phyloP scores from a whole-genome alignment of 495 filamentous ascomycete genomes.

The Melanomma pulvis-pyrius region DNA sequence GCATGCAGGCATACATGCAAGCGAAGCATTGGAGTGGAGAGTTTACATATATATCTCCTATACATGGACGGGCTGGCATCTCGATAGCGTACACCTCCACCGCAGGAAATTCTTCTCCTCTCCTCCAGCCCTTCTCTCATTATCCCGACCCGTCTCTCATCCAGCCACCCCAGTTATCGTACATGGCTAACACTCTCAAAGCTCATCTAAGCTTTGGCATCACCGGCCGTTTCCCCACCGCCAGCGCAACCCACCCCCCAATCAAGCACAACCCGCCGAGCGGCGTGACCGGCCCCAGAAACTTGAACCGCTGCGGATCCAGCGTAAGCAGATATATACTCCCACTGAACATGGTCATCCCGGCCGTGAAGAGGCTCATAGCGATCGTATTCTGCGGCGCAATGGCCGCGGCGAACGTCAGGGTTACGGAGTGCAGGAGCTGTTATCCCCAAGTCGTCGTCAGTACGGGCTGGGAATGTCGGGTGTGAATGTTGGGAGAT shows the following conservation, averaged over 20 bases:
- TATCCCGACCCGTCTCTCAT: background rate
- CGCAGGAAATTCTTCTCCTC: too few relatives aligned
- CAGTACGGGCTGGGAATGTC: background rate
- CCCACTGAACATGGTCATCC: slow-evolving; percentile 61
- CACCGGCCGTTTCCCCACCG: slow-evolving; percentile 43
- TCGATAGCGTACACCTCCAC: background rate
- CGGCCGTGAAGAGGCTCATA: slow-evolving; percentile 46
- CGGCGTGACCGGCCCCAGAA: slow-evolving; percentile 62
- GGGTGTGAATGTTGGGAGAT: background rate
- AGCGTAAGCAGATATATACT: slow-evolving; percentile 62
- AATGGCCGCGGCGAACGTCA: slow-evolving; percentile 55
- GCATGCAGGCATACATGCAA: too few relatives aligned
- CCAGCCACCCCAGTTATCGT: background rate
- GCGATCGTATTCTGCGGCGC: slow-evolving; percentile 49
- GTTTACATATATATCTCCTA: background rate
- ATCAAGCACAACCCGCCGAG: slow-evolving; percentile 62
- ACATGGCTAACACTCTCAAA: too few relatives aligned
- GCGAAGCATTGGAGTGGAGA: background rate
- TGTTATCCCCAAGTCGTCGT: slow-evolving; percentile 38
- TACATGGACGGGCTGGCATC: background rate
- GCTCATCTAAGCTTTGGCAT: background rate
- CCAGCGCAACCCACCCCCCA: slow-evolving; percentile 58
- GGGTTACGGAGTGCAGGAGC: slow-evolving; percentile 61
- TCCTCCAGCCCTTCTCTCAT: background rate
- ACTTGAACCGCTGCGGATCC: slow-evolving; percentile 57